These are phyloP conservation scores for Stephania japonica DNA, from an alignment of 164 flowering plant genomes.

Conservation along the genomic window DNA sequence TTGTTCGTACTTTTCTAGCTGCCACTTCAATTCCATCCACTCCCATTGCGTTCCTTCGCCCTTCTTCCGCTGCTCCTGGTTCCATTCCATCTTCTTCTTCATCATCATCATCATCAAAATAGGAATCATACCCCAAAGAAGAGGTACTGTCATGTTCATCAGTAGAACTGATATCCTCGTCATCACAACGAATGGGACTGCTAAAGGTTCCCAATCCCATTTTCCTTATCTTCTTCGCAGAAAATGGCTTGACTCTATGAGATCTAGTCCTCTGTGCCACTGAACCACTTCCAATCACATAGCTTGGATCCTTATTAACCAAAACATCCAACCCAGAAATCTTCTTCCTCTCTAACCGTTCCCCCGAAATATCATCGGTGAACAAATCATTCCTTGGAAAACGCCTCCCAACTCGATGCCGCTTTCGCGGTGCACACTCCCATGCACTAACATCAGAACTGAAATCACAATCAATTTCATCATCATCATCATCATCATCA, in stretches of 20 bases:
- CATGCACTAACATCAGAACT: neutral
- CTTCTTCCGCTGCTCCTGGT: constrained; percentile 1
- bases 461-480: neutral
- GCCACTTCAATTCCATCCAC: neutral
- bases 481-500: neutral
- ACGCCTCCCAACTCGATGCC: no score
- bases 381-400: no score
- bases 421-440: neutral
- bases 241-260: neutral
- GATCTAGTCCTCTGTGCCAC: constrained; percentile 11
- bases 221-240: constrained; percentile 5
- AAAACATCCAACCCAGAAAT: neutral
- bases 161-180: constrained; percentile 6
- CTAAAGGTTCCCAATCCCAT: constrained; percentile 15
- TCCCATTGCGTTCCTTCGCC: constrained; percentile 2
- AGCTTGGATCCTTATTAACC: neutral
- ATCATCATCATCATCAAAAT: neutral
- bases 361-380: neutral
- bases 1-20: neutral
- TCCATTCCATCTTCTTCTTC: constrained; percentile 1
- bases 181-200: constrained; percentile 15
- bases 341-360: neutral
- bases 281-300: neutral
- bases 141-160: neutral
- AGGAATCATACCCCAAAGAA: neutral